Evolutionary conservation across 2,329 filamentous ascomycete genomes (phyloP).

Genomic region (Fusarium liriodendri): DNA sequence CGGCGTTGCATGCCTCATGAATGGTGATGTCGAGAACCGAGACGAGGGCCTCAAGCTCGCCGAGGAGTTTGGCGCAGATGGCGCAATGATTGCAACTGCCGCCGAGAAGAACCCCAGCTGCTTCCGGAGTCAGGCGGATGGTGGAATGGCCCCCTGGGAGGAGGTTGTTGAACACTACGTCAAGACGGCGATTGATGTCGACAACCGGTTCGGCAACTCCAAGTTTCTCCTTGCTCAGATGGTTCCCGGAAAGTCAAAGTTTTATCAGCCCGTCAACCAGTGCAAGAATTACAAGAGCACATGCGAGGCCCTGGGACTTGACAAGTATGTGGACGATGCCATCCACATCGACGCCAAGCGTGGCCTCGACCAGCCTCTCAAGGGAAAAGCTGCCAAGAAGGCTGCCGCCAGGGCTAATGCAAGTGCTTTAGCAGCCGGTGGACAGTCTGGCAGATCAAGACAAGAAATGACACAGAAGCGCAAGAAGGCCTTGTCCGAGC

Average conservation of each 20-base stretch:
- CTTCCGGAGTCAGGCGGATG: slow-evolving; percentile 77
- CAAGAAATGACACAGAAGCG: slow-evolving; percentile 47
- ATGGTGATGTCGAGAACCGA: slow-evolving; percentile 86
- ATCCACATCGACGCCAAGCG: slow-evolving; percentile 72
- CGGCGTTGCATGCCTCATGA: slow-evolving; percentile 94
- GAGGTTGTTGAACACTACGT: slow-evolving; percentile 84
- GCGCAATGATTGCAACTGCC: slow-evolving; percentile 95
- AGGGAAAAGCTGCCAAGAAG: slow-evolving; percentile 51
- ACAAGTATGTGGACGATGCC: slow-evolving; percentile 73
- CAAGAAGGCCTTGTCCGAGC: slow-evolving; percentile 52
- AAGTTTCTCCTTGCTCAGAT: slow-evolving; percentile 91
- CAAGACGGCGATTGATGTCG: slow-evolving; percentile 75
- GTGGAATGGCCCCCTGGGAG: slow-evolving; percentile 78
- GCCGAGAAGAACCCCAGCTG: slow-evolving; percentile 93
- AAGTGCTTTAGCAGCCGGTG: slow-evolving; percentile 61
- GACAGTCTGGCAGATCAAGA: slow-evolving; percentile 56
- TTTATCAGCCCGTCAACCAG: slow-evolving; percentile 70
- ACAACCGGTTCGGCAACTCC: slow-evolving; percentile 92
- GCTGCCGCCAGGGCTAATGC: slow-evolving; percentile 47
- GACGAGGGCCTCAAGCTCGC: slow-evolving; percentile 79
- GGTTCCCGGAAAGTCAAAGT: slow-evolving; percentile 80
- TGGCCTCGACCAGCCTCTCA: slow-evolving; percentile 64
- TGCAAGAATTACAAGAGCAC: slow-evolving; percentile 78
- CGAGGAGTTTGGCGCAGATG: slow-evolving; percentile 85
- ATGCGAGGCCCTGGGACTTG: slow-evolving; percentile 73